phyloP scores from a whole-genome alignment of 768 basidiomycete genomes.

The Pulveroboletus ravenelii region DNA sequence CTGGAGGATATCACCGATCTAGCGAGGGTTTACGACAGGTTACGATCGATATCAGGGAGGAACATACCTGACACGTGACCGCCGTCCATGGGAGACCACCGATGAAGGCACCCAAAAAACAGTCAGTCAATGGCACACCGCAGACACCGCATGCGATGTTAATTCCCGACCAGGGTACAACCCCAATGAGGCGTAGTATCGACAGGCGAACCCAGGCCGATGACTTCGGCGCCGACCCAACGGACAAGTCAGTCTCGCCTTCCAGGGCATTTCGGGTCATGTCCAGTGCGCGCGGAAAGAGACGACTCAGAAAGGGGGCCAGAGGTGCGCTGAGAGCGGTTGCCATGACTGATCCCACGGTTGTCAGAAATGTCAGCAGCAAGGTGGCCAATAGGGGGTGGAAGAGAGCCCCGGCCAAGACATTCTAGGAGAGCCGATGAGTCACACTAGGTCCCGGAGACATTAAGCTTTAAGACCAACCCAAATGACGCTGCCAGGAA shows the following conservation, averaged over 20 bases:
- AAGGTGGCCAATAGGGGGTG: constrained; percentile 78
- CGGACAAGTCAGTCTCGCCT: constrained; percentile 49
- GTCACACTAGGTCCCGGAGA: constrained; percentile 6
- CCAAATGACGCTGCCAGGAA: constrained; percentile 92
- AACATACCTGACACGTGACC: constrained; percentile 78
- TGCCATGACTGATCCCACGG: constrained; percentile 78
- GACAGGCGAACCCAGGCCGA: constrained; percentile 80
- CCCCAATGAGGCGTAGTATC: constrained; percentile 82
- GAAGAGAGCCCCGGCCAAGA: constrained; percentile 82
- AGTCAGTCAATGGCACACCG: constrained; percentile 70
- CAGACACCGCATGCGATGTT: constrained; percentile 95
- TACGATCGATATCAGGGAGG: constrained; percentile 10
- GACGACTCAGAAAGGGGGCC: constrained; percentile 72
- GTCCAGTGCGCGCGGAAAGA: constrained; percentile 82
- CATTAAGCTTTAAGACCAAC: constrained; percentile 38
- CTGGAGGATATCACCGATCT: constrained; percentile 87
- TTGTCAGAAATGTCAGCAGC: constrained; percentile 79
- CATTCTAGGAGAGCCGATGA: constrained; percentile 55
- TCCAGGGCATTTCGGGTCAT: constrained; percentile 80
- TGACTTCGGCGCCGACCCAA: constrained; percentile 33
- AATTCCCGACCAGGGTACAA: constrained; percentile 96
- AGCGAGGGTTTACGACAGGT: constrained; percentile 17
- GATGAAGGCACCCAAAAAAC: constrained; percentile 77
- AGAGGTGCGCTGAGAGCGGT: constrained; percentile 79
- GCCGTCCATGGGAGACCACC: constrained; percentile 87